These are phyloP conservation scores for Gossypium turneri DNA, from an alignment of 345 rosid species.

Conservation along the genomic window DNA sequence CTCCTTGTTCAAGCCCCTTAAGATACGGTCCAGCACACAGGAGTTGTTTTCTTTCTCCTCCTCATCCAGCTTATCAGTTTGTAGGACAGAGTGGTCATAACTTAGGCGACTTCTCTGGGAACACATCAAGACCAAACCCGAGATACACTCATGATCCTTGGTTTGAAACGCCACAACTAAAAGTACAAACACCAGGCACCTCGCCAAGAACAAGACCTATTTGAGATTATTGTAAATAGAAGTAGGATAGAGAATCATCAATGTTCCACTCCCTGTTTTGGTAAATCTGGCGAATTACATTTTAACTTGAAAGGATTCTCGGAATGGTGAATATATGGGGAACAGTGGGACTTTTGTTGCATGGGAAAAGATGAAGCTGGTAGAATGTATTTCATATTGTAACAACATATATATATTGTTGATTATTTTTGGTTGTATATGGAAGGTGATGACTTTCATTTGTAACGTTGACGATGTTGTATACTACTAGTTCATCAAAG, in stretches of 20 bases:
- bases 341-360: neutral
- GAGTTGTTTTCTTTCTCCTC: constrained; percentile 78
- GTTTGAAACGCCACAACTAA: constrained; percentile 40
- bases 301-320: neutral
- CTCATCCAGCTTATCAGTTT: constrained; percentile 54
- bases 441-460: neutral
- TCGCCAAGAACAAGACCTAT: constrained; percentile 55
- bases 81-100: constrained; percentile 51
- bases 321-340: neutral
- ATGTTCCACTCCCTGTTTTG: neutral
- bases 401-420: neutral
- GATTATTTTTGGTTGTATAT: neutral
- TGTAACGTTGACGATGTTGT: constrained; percentile 14
- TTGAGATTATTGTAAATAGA: constrained; percentile 39
- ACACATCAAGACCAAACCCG: constrained; percentile 40
- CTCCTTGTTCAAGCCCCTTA: constrained; percentile 89
- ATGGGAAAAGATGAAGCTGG: neutral
- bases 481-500: neutral
- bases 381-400: neutral
- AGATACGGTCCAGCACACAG: constrained; percentile 55
- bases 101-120: constrained; percentile 45
- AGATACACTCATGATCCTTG: constrained; percentile 34
- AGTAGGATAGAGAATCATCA: neutral
- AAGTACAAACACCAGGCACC: constrained; percentile 43
- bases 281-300: neutral